phyloP scores from a whole-genome alignment of 2,329 filamentous ascomycete species.

The Fusarium sp. region DNA sequence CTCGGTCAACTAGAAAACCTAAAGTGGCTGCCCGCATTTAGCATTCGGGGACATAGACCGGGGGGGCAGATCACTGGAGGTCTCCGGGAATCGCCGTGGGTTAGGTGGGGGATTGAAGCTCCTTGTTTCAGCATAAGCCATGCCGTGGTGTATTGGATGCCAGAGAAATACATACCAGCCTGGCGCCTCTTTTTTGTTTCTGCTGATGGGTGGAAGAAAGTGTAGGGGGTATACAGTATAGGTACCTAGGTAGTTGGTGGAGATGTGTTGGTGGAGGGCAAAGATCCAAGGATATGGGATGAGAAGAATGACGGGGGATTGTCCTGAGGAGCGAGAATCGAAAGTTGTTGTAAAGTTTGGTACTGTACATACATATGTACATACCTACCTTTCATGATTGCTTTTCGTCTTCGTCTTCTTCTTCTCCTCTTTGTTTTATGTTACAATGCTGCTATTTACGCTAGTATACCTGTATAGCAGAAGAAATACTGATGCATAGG shows the following conservation, averaged over 20 bases:
- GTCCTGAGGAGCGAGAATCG: not conserved
- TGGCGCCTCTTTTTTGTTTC: not conserved
- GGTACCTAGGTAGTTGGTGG: not conserved
- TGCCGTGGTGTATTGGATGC: not conserved
- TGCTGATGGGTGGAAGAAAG: not conserved
- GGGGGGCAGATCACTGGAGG: not conserved
- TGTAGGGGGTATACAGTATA: not conserved
- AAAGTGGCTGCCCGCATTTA: slow-evolving; percentile 25
- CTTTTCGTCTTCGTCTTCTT: no score
- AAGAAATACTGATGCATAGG: not conserved
- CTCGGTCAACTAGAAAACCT: not conserved
- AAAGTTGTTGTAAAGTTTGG: not conserved
- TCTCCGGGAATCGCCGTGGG: slow-evolving; percentile 26
- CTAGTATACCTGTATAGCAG: not conserved
- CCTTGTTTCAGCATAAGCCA: slow-evolving; percentile 15
- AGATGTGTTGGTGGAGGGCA: not conserved
- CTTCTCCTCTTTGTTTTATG: not conserved
- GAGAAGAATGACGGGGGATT: not conserved
- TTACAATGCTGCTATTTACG: not conserved
- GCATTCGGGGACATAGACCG: not conserved
- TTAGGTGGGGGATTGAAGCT: slow-evolving; percentile 1
- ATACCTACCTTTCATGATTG: not conserved
- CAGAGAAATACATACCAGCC: not conserved
- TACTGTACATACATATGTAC: not conserved
- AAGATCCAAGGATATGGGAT: not conserved